These are phyloP conservation scores for Hymenoscyphus albidus DNA, from an alignment of 2,329 filamentous ascomycete genomes.

Conservation along the genomic window DNA sequence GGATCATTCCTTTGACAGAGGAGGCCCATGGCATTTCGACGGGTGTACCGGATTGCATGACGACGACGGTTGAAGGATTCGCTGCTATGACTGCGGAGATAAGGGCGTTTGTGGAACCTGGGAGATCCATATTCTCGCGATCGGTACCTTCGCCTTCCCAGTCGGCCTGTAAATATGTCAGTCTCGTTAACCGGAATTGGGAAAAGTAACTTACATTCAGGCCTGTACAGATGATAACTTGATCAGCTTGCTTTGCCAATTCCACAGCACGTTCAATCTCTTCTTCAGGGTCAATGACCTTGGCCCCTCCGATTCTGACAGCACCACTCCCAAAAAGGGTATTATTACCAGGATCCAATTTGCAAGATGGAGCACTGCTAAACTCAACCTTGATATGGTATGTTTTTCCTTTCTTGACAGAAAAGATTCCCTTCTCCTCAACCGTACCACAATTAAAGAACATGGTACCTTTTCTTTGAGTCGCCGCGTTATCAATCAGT, in stretches of 20 bases:
- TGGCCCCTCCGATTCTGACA: conserved; percentile 58
- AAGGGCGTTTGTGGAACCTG: conserved; percentile 66
- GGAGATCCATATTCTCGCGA: conserved; percentile 73
- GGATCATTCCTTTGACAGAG: conserved; percentile 54
- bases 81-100: conserved; percentile 61
- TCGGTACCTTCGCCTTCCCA: conserved; percentile 81
- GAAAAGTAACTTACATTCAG: conserved; percentile 52
- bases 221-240: conserved; percentile 74
- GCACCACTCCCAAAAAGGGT: conserved; percentile 56
- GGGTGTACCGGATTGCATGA: conserved; percentile 75
- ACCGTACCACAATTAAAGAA: conserved; percentile 36
- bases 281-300: conserved; percentile 52
- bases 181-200: not conserved
- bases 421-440: conserved; percentile 34
- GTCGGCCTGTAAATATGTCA: conserved; percentile 43
- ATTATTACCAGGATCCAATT: conserved; percentile 45
- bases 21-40: conserved; percentile 67
- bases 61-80: conserved; percentile 67
- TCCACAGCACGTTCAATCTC: conserved; percentile 64
- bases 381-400: conserved; percentile 41
- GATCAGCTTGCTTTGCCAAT: conserved; percentile 65
- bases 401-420: conserved; percentile 30
- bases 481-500: conserved; percentile 36
- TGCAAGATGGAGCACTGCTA: conserved; percentile 54
- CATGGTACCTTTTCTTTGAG: conserved; percentile 32